Evolutionary conservation across 2,329 filamentous ascomycete species (phyloP), one percentile per base, ranked within the genome.

Genomic region (Plenodomus biglobosus): DNA sequence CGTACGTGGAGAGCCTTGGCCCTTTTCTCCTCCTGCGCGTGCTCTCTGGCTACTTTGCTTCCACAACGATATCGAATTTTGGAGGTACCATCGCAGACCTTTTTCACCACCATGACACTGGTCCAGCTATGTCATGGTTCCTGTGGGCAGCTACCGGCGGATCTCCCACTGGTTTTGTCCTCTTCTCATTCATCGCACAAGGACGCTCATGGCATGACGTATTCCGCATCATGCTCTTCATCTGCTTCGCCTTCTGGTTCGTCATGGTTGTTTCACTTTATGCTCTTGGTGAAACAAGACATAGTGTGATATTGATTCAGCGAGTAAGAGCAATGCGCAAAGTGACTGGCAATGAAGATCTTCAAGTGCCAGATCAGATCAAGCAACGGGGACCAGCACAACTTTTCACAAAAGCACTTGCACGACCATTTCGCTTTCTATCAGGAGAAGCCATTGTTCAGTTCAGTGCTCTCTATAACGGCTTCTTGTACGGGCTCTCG

Each of bases 401-500:
- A 32, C 56, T 78, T 3, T 75, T 78, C 44, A 60, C 66, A 2
- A 69, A 73, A 4, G 70, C 76, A 8, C 65, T 79, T 6, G 68
- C 72, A 18, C 62, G 78, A n/a, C 78, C 78, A 0, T 77, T 79
- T 47, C 64, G 74, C 1, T 78, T 79, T 41, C 53, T 79, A 2
- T 69, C 66, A 11, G 73, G 74, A 1, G 77, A 79, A 54, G 73
- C 75, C 30, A 79, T 79, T 37, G 73, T 78, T 22, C 70, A 76
- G 15, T 77, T 77, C 30, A 72, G 69, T n/a, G 76, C 77, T 2
- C 55, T 77, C 1, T 79, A 78, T 56, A 79, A 79, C 40, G 76
- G 75, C 3, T 78, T 76, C 48, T 62, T 79, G 2, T 79, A 79
- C 41, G 77, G 77, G 1, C 48, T 79, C 8, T 76, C 74, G 1